These are phyloP conservation scores for Artemisia argyi DNA, from an alignment of 129 eudicot genomes.

Conservation along the genomic window DNA sequence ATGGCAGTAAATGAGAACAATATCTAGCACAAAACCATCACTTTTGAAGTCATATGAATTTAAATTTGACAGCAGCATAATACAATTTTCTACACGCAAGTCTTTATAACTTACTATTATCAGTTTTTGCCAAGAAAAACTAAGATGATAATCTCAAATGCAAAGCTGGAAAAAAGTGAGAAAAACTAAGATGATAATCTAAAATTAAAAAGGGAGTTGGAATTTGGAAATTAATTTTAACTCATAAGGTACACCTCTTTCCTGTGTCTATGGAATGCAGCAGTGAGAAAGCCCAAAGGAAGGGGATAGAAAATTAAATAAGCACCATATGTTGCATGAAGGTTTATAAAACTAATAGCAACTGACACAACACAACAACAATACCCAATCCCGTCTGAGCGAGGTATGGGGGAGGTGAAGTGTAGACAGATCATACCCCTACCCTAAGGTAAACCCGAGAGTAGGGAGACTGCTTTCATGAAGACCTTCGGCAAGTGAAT, in stretches of 20 bases:
- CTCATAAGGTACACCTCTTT: constrained; percentile 9
- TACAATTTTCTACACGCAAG: too few species aligned
- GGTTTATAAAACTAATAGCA: too few species aligned
- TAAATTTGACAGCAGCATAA: constrained; percentile 1
- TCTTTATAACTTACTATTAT: background rate
- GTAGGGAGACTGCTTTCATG: background rate
- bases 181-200: background rate
- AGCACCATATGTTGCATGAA: too few species aligned
- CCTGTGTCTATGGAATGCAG: constrained; percentile 6
- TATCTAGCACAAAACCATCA: background rate
- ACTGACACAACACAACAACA: too few species aligned
- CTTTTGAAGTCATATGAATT: background rate
- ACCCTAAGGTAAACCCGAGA: background rate
- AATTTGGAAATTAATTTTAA: background rate
- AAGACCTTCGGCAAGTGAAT: background rate
- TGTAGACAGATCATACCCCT: background rate
- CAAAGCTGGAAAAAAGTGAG: too few species aligned
- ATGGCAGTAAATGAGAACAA: constrained; percentile 13
- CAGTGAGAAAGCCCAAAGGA: background rate
- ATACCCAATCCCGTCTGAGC: too few species aligned
- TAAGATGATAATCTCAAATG: background rate
- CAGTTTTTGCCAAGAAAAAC: background rate
- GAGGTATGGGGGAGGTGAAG: too few species aligned
- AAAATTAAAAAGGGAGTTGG: background rate
- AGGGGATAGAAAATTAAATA: too few species aligned